Percentiles rank a stretch among this genome's conserved stretches.
Evolutionary conservation across 2,329 filamentous ascomycete species (phyloP).

Genomic region (Aspergillus neotritici): DNA sequence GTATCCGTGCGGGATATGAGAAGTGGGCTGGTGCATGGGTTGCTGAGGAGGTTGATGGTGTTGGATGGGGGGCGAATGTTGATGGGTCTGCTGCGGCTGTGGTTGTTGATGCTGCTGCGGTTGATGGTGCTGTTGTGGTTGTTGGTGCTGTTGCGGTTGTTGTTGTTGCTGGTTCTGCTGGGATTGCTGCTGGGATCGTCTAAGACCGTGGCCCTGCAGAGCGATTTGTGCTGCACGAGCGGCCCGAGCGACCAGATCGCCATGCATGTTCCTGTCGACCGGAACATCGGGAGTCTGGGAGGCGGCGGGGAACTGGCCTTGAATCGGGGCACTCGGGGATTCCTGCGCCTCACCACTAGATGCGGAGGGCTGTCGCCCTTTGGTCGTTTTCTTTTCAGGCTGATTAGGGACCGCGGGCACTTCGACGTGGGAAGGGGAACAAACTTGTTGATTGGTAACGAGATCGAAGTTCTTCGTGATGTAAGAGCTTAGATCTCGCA

Average conservation of each 20-base stretch:
- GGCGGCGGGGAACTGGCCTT: conserved; percentile 38
- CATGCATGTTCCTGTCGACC: conserved; percentile 37
- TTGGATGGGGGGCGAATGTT: conserved; percentile 14
- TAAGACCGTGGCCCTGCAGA: conserved; percentile 39
- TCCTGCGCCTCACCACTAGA: conserved; percentile 36
- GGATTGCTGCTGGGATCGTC: conserved; percentile 31
- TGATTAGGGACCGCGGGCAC: conserved; percentile 9
- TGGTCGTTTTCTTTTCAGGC: conserved; percentile 34
- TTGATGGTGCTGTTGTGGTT: conserved; percentile 19
- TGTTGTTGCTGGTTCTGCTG: conserved; percentile 27
- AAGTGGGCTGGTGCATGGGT: conserved; percentile 16
- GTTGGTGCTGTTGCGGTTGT: conserved; percentile 25
- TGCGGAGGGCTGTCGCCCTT: conserved; percentile 32
- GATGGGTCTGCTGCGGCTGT: background rate
- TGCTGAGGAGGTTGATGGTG: conserved; percentile 19
- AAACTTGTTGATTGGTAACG: conserved; percentile 45
- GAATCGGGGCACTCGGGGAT: conserved; percentile 32
- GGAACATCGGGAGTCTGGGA: conserved; percentile 36
- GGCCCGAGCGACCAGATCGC: conserved; percentile 44
- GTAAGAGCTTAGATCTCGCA: conserved; percentile 54
- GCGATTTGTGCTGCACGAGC: conserved; percentile 46
- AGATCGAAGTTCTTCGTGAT: conserved; percentile 54
- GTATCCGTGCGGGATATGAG: conserved; percentile 31
- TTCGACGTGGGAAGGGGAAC: conserved; percentile 7
- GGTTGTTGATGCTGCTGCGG: conserved; percentile 23